phyloP scores from a whole-genome alignment of 371 early-diverging fungal genomes.

The Apophysomyces elegans region DNA sequence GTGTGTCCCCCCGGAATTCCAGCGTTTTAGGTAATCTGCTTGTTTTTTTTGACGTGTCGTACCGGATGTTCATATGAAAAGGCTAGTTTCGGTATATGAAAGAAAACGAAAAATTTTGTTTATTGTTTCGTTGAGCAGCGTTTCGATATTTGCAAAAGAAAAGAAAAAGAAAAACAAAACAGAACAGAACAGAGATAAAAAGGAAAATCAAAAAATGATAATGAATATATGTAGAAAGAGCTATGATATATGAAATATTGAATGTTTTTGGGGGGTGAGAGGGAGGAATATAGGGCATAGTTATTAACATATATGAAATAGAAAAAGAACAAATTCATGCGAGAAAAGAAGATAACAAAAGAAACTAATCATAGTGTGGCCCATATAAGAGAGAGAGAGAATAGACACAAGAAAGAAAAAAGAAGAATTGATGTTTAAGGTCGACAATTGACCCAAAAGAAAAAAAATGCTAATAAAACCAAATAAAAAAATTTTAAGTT shows the following conservation, averaged over 20 bases:
- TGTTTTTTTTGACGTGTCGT: constrained; percentile 5
- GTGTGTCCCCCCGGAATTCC: neutral
- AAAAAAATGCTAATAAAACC: constrained; percentile 3
- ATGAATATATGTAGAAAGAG: neutral
- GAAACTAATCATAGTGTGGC: constrained; percentile 9
- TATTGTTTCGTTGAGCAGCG: neutral
- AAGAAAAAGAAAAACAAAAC: too few relatives aligned
- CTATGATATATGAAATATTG: neutral
- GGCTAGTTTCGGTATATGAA: constrained; percentile 8
- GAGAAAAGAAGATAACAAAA: neutral
- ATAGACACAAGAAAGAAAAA: neutral
- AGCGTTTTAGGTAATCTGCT: neutral
- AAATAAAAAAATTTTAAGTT: constrained; percentile 1
- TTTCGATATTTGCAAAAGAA: too few relatives aligned
- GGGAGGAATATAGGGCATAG: constrained; percentile 1
- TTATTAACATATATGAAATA: constrained; percentile 6
- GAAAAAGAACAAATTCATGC: neutral
- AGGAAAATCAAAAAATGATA: neutral
- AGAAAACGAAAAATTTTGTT: neutral
- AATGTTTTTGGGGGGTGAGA: neutral
- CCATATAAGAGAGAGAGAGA: neutral
- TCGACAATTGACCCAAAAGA: neutral
- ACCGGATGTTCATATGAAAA: constrained; percentile 8
- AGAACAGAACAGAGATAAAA: too few relatives aligned
- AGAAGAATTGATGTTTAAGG: neutral